Conservation (phyloP, 2,329 filamentous ascomycete species). For the Botryotinia calthae region DNA sequence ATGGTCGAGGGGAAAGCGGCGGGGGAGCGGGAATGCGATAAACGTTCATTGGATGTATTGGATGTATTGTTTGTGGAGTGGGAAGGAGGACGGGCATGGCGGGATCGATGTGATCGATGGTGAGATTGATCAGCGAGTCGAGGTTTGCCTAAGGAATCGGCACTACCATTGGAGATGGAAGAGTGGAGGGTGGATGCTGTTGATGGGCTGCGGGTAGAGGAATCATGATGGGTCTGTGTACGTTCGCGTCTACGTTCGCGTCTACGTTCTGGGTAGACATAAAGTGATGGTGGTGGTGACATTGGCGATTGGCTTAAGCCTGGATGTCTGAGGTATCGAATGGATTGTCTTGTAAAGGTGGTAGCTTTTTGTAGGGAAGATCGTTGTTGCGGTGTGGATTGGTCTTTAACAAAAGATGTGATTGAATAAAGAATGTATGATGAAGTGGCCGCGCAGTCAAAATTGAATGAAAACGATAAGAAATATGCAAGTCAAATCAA, state of each 20-base stretch:
- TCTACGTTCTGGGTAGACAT: neutral
- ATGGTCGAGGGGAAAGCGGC: neutral
- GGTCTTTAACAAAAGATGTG: neutral
- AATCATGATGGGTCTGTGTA: neutral
- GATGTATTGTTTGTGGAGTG: neutral
- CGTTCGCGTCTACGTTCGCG: neutral
- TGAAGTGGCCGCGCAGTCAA: neutral
- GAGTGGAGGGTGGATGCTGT: slow-evolving; percentile 7
- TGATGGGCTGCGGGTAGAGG: neutral
- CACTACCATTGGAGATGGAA: neutral
- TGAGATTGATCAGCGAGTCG: neutral
- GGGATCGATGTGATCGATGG: slow-evolving; percentile 2
- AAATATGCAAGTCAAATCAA: neutral
- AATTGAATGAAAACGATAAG: neutral
- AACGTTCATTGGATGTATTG: neutral
- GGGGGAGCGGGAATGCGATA: neutral
- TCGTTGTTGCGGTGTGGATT: slow-evolving; percentile 4
- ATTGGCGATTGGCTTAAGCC: slow-evolving; percentile 5
- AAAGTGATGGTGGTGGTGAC: slow-evolving; percentile 4
- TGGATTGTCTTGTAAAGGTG: neutral
- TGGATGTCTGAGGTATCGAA: neutral
- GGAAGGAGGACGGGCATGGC: neutral
- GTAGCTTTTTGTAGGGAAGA: neutral
- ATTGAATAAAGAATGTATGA: neutral
- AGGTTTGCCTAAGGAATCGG: slow-evolving; percentile 10